Percentiles rank a stretch among this genome's conserved stretches.
These are phyloP conservation scores for Cadophora gregata DNA, from an alignment of 2,329 filamentous ascomycete species.

Conservation along the genomic window DNA sequence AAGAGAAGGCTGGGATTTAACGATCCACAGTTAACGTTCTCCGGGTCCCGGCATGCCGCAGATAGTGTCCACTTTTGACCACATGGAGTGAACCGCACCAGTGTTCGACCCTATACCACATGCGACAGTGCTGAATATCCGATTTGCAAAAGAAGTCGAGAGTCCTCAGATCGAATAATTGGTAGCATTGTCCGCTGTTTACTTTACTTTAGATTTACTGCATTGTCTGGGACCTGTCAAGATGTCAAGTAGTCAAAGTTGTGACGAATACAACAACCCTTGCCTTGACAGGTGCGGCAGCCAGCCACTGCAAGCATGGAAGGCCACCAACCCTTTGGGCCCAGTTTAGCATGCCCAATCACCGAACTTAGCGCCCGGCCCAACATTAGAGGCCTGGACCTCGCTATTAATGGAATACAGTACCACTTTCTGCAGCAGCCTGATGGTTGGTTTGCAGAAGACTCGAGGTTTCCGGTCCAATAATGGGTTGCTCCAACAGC, in stretches of 20 bases:
- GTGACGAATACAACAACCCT: constrained; percentile 1
- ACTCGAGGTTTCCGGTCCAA: background rate
- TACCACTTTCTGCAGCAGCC: background rate
- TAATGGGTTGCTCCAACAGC: background rate
- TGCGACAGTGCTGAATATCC: background rate
- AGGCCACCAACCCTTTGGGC: background rate
- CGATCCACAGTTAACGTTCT: background rate
- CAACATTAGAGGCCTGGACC: constrained; percentile 7
- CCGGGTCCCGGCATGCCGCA: background rate
- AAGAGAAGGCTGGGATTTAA: background rate
- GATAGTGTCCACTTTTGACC: constrained; percentile 1
- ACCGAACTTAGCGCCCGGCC: constrained; percentile 7
- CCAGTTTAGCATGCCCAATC: constrained; percentile 11
- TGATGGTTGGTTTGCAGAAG: background rate
- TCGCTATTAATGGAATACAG: constrained; percentile 10
- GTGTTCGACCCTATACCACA: background rate
- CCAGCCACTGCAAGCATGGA: constrained; percentile 6
- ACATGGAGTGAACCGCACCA: constrained; percentile 1
- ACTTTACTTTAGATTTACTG: background rate
- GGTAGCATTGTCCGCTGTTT: background rate
- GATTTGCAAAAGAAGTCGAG: background rate
- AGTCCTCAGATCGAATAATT: background rate
- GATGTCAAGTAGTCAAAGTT: no score
- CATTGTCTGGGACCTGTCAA: background rate
- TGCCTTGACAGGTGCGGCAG: background rate